phyloP scores from a whole-genome alignment of 1,139 yeast species.

The Saccharomyces pastorianus region DNA sequence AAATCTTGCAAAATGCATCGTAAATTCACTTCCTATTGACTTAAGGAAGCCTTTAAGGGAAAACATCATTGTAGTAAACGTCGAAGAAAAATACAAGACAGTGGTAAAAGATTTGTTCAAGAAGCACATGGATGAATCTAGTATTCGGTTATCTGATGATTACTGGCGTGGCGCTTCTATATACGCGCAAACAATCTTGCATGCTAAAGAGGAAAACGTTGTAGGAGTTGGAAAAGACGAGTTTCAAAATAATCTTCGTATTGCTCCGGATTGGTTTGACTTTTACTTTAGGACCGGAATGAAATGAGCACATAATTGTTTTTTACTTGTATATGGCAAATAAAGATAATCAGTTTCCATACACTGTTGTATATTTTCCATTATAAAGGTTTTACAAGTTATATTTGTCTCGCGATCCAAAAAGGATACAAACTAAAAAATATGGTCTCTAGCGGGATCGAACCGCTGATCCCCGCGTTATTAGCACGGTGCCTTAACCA shows the following conservation, averaged over 20 bases:
- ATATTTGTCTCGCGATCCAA: too few species aligned
- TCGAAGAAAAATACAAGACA: background rate
- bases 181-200: background rate
- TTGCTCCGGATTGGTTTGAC: conserved; percentile 6
- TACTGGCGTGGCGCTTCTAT: conserved; percentile 3
- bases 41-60: background rate
- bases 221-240: background rate
- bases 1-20: background rate
- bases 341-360: too few species aligned
- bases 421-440: too few species aligned
- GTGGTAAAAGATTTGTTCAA: background rate
- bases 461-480: conserved; percentile 33
- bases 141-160: background rate
- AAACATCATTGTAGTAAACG: conserved; percentile 1
- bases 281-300: background rate
- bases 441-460: conserved; percentile 32
- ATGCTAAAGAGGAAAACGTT: background rate
- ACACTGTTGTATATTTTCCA: too few species aligned
- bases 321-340: too few species aligned
- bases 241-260: background rate
- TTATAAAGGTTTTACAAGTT: too few species aligned
- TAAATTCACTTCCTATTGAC: conserved; percentile 1
- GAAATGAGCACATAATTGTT: background rate
- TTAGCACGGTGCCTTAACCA: conserved; percentile 33
- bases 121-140: background rate